Evolutionary conservation across 2,329 filamentous ascomycete genomes (phyloP).

Genomic region (Xylariales sp.): DNA sequence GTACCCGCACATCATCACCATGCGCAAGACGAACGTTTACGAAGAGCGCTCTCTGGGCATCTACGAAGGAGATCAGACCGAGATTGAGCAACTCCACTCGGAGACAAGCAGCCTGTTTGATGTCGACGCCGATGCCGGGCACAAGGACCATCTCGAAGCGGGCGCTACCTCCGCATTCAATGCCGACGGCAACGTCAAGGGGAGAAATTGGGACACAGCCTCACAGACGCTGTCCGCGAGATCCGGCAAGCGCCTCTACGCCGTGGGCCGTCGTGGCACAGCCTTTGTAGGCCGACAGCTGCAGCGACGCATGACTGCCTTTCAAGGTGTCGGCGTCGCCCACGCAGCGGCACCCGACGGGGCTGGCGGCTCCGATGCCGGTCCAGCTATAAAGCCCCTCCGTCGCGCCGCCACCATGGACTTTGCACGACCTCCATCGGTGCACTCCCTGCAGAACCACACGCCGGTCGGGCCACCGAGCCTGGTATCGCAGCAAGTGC

Average conservation of each 20-base stretch:
- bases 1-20: constrained; percentile 3
- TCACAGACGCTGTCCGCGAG: constrained; percentile 4
- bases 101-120: constrained; percentile 3
- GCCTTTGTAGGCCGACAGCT: constrained; percentile 4
- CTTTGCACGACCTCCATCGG: constrained; percentile 1
- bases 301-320: constrained; percentile 4
- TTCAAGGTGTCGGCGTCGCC: constrained; percentile 4
- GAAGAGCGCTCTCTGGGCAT: constrained; percentile 4
- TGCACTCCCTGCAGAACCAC: constrained; percentile 4
- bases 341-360: constrained; percentile 1
- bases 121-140: constrained; percentile 1
- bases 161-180: constrained; percentile 2
- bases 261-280: constrained; percentile 1
- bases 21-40: constrained; percentile 5
- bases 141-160: constrained; percentile 3
- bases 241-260: constrained; percentile 2
- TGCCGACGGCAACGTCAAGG: constrained; percentile 3
- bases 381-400: constrained; percentile 2
- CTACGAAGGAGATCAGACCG: constrained; percentile 5
- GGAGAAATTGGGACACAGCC: background rate
- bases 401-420: constrained; percentile 1
- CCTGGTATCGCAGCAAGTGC: constrained; percentile 4
- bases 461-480: constrained; percentile 1
- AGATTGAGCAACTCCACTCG: constrained; percentile 5
- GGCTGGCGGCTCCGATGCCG: constrained; percentile 1